These are phyloP conservation scores for Aspergillus nanangensis DNA, from an alignment of 495 filamentous ascomycete genomes.

Conservation along the genomic window DNA sequence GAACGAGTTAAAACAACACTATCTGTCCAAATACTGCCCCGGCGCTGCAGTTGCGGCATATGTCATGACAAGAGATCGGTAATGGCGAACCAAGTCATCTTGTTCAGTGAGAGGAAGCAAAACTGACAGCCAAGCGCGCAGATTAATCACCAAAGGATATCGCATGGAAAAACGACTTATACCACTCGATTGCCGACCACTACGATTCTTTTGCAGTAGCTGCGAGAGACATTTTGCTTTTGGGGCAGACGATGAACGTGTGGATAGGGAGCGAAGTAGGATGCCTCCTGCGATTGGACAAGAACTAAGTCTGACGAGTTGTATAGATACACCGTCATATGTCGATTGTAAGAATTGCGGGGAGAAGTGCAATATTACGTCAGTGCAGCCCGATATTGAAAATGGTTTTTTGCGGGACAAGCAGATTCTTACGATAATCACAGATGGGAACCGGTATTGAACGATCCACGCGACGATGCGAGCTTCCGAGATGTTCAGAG, in stretches of 20 bases:
- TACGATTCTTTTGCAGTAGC: slow-evolving; percentile 20
- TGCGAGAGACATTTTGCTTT: slow-evolving; percentile 21
- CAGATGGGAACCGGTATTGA: slow-evolving; percentile 20
- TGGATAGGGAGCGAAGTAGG: slow-evolving; percentile 16
- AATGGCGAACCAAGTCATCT: not conserved
- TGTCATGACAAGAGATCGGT: slow-evolving; percentile 31
- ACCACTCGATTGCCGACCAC: slow-evolving; percentile 19
- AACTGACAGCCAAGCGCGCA: not conserved
- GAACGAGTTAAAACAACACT: slow-evolving; percentile 24
- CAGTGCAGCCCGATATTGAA: slow-evolving; percentile 2
- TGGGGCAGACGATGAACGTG: slow-evolving; percentile 12
- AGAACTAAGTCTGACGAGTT: slow-evolving; percentile 4
- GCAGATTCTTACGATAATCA: not conserved
- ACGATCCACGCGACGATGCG: slow-evolving; percentile 17
- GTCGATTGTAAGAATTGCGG: slow-evolving; percentile 22
- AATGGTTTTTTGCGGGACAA: not conserved
- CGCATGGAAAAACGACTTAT: slow-evolving; percentile 26
- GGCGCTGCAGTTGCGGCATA: slow-evolving; percentile 25
- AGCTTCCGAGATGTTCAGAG: slow-evolving; percentile 15
- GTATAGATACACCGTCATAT: slow-evolving; percentile 11
- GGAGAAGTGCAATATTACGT: slow-evolving; percentile 21
- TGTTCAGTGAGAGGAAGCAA: not conserved
- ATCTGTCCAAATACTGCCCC: slow-evolving; percentile 23
- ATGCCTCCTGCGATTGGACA: not conserved
- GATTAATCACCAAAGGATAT: slow-evolving; percentile 29